Evolutionary conservation across 2,329 filamentous ascomycete genomes (phyloP).

Genomic region (Pseudogymnoascus sp.): DNA sequence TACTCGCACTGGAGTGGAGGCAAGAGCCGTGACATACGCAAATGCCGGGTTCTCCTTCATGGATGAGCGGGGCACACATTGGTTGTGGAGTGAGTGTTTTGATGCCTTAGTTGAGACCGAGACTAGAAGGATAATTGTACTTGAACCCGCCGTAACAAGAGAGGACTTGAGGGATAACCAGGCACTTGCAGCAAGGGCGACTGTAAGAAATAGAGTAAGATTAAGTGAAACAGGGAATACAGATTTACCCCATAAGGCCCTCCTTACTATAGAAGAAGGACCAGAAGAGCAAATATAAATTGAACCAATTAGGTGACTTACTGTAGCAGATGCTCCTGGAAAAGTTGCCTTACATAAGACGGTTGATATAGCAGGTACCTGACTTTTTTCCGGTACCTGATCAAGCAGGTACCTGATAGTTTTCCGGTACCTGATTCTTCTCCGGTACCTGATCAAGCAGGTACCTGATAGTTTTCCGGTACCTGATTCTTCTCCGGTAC

Average conservation of each 20-base stretch:
- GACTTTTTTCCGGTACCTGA: too few relatives aligned
- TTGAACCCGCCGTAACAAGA: background rate
- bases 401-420: too few relatives aligned
- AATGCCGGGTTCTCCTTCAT: background rate
- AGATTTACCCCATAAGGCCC: background rate
- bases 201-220: background rate
- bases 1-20: background rate
- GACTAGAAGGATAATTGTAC: background rate
- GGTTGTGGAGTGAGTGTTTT: background rate
- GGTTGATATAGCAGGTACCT: too few relatives aligned
- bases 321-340: background rate
- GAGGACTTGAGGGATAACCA: background rate
- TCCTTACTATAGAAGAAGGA: background rate
- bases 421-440: too few relatives aligned
- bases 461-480: too few relatives aligned
- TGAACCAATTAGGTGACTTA: background rate
- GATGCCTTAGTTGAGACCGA: background rate
- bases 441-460: too few relatives aligned
- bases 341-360: too few relatives aligned
- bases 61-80: background rate
- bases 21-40: background rate
- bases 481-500: too few relatives aligned
- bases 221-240: background rate
- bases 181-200: background rate
- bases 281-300: background rate